Percentiles rank a stretch among this genome's conserved stretches.
Conservation (phyloP, 495 filamentous ascomycete species). For the Penicillium atrosanguineum region DNA sequence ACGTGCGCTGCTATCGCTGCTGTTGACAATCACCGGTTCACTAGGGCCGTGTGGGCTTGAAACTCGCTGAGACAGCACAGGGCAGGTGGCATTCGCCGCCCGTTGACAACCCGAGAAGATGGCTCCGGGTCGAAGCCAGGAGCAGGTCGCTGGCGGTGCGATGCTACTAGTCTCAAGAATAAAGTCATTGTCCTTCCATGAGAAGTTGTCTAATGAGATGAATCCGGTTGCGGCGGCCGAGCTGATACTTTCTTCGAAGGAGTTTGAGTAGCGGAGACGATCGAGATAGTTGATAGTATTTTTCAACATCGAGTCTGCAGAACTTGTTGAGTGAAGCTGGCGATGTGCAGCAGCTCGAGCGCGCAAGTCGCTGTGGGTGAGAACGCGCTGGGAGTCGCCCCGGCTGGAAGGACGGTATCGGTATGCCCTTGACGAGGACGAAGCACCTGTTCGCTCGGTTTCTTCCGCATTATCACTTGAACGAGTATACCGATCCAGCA, state of each 20-base stretch:
- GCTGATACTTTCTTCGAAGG: slow-evolving; percentile 54
- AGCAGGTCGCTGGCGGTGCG: slow-evolving; percentile 54
- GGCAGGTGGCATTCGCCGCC: slow-evolving; percentile 32
- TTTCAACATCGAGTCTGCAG: slow-evolving; percentile 47
- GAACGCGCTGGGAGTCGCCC: slow-evolving; percentile 26
- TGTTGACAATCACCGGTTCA: slow-evolving; percentile 42
- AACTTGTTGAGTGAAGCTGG: slow-evolving; percentile 48
- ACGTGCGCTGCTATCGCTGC: slow-evolving; percentile 29
- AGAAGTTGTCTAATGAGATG: slow-evolving; percentile 40
- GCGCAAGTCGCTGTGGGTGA: slow-evolving; percentile 45
- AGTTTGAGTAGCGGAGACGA: slow-evolving; percentile 53
- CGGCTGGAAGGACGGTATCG: slow-evolving; percentile 36
- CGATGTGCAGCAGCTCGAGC: slow-evolving; percentile 50
- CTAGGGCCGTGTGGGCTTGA: slow-evolving; percentile 24
- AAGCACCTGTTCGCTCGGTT: slow-evolving; percentile 23
- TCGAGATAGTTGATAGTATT: slow-evolving; percentile 65
- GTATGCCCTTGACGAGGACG: slow-evolving; percentile 31
- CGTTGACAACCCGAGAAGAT: slow-evolving; percentile 63
- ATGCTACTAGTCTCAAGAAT: slow-evolving; percentile 57
- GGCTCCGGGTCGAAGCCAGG: slow-evolving; percentile 64
- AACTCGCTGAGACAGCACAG: slow-evolving; percentile 29
- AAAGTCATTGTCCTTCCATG: slow-evolving; percentile 57
- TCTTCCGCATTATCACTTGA: slow-evolving; percentile 32
- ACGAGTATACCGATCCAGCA: slow-evolving; percentile 40
- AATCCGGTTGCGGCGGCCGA: slow-evolving; percentile 51